A percentile compares a stretch with the other conserved stretches of the same genome.
These are phyloP conservation scores for Polychytrium aggregatum DNA, from an alignment of 192 early-diverging fungal species.

Conservation along the genomic window DNA sequence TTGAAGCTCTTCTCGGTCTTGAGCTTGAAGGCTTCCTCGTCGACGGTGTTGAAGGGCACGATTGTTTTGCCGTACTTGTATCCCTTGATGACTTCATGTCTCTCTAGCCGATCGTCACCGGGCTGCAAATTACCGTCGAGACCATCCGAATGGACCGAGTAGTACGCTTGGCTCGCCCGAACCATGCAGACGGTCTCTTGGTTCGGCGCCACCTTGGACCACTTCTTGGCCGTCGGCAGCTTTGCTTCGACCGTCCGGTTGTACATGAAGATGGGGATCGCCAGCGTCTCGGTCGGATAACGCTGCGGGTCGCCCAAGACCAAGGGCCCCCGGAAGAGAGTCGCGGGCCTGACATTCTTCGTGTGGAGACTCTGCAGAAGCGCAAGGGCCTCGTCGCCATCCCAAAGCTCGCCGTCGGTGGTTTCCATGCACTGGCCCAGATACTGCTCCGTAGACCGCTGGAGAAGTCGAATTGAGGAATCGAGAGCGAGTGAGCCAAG, in stretches of 20 bases:
- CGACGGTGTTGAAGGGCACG: slow-evolving; percentile 47
- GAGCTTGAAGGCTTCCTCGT: slow-evolving; percentile 50
- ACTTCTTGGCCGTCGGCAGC: slow-evolving; percentile 53
- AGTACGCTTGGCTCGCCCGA: no score
- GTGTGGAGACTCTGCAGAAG: slow-evolving; percentile 30
- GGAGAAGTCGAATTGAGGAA: no score
- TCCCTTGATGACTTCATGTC: slow-evolving; percentile 49
- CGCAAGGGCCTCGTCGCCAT: slow-evolving; percentile 35
- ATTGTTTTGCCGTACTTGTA: slow-evolving; percentile 60
- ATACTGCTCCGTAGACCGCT: no score
- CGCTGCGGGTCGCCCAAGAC: slow-evolving; percentile 38
- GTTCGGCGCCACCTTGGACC: slow-evolving; percentile 41
- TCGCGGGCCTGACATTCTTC: slow-evolving; percentile 41
- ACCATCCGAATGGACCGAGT: no score
- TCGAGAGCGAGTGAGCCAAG: no score
- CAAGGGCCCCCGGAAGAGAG: slow-evolving; percentile 39
- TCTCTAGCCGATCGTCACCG: no score
- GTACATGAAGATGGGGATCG: slow-evolving; percentile 46
- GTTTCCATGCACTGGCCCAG: slow-evolving; percentile 26
- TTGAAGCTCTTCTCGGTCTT: slow-evolving; percentile 41
- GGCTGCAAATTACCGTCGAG: no score
- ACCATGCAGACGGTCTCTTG: no score
- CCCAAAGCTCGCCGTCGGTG: slow-evolving; percentile 14
- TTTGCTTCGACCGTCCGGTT: slow-evolving; percentile 40
- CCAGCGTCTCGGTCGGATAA: slow-evolving; percentile 25